Evolutionary conservation across 345 rosid genomes (phyloP), one percentile per base, ranked within the genome.

Genomic region (Lepidium sativum): DNA sequence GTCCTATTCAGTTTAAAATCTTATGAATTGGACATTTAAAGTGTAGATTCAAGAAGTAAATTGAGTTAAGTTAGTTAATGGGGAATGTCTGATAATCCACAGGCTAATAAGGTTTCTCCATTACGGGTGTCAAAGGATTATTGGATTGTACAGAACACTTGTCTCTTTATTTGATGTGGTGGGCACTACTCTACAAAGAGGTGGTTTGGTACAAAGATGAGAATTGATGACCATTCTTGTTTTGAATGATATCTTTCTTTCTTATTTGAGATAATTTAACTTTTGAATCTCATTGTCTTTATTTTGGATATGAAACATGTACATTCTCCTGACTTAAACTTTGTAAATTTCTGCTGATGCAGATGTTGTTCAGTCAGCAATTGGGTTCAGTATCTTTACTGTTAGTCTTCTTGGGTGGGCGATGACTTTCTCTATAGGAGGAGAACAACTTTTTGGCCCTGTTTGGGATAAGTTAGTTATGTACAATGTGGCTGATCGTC

Each of bases 401-500:
- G 69, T 52, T 63, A 71, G 86, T 74, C 85, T 90, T 42, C 75
- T 62, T 2, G 79, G 89, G 6, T 94, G 97, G 97, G 97, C 89
- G 12, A 69, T 94, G 80, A 94, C 96, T 9, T 94, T 94, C 54
- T 73, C 85, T 8, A 79, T 94, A 0, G 99, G 99, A 31, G 97
- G 99, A 58, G 88, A 88, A 75, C 44, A 57, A 4, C 84, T 94
- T 27, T 86, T 94, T 8, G 97, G 99, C 33, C 73, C 86, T 38
- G 74, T 77, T 23, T 94, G 95, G 95, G 77, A 88, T 82, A 71
- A 95, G 72, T 87, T 95, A 34, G 87, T 91, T 45, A 85, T 95
- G 96, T 95, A 91, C 76, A 91, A 88, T 27, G 87, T 91, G 63
- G 96, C 97, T 27, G 94, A 86, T 32, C 82, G 80, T 73, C 74